A percentile compares a stretch with the other conserved stretches of the same genome.
Conservation (phyloP, 306 rosid species). For the Abrus pulchellus region DNA sequence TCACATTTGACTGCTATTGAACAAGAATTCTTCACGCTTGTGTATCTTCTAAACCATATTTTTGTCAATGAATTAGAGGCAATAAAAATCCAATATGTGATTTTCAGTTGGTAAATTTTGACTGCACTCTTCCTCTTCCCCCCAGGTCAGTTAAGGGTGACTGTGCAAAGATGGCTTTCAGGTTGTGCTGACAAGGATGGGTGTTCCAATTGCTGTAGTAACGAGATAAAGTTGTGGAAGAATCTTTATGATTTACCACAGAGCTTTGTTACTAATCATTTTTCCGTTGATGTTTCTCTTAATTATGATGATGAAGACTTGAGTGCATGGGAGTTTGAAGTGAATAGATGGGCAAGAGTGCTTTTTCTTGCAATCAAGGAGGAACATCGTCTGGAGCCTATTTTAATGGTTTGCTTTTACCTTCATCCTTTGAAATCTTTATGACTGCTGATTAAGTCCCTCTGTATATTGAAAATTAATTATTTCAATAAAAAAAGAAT, state of each 20-base stretch:
- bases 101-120: constrained; percentile 39
- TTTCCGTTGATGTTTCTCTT: constrained; percentile 51
- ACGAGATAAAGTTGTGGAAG: constrained; percentile 62
- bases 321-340: constrained; percentile 87
- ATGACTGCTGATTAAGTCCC: constrained; percentile 17
- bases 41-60: constrained; percentile 22
- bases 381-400: constrained; percentile 68
- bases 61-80: not conserved
- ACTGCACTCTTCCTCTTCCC: constrained; percentile 46
- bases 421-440: constrained; percentile 34
- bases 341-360: constrained; percentile 90
- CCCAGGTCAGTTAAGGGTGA: constrained; percentile 75
- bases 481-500: constrained; percentile 16
- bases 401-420: constrained; percentile 67
- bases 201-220: constrained; percentile 62
- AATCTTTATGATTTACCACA: constrained; percentile 75
- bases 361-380: constrained; percentile 73
- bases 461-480: constrained; percentile 18
- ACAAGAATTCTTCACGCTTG: constrained; percentile 11
- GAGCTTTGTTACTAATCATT: constrained; percentile 58
- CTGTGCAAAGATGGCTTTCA: constrained; percentile 75
- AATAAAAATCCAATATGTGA: constrained; percentile 35
- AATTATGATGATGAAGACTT: constrained; percentile 82
- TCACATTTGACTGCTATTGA: constrained; percentile 10
- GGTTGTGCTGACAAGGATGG: constrained; percentile 74